Evolutionary conservation across 2,329 filamentous ascomycete genomes (phyloP), one percentile per base, ranked within the genome.

Genomic region (Paecilomyces variotii): DNA sequence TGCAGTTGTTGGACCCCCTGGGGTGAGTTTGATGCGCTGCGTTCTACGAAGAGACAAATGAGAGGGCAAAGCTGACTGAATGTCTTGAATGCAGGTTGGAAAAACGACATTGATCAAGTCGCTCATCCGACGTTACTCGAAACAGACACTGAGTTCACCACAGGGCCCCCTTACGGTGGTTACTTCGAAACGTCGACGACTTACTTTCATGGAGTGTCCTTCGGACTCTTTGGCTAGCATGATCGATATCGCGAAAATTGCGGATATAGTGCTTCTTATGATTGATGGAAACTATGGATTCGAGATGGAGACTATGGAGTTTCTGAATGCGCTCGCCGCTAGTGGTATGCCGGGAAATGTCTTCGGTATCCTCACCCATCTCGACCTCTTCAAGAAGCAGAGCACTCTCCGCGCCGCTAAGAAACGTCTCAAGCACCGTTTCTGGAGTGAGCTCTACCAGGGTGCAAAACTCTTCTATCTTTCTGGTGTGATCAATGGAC

Each of bases 271-370:
- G 4, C 82, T 99, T 55, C 83, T 99, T 58, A 94, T 99, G 90
- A 99, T 99, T 67, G 94, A 99, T 71, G 95, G 94, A 58, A 97
- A 97, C 76, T 99, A 89, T 69, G 95, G 94, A 12, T 99, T 99
- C 71, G 94, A 99, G 77, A 99, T 99, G 94, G 94, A 99, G 81
- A 99, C 94, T 0, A 99, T 99, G 94, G 94, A 99, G 76, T 99
- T 99, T 62, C 79, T 99, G 70, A 97, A 97, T 67, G 87, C 97
- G 19, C 80, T 99, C 55, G 88, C 90, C n/a, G 86, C 91, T 2
- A 96, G 90, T 30, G 94, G 94, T 74, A 97, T 99, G 93, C 94
- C 95, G 0, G 93, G 94, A 64, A 99, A 99, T 68, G 92, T 99
- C 39, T 97, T 99, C 71, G 94, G 94, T 56, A 92, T 99, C 59